Percentiles rank a stretch among this genome's conserved stretches.
phyloP scores from a whole-genome alignment of 202 grass and related monocot species.

The Panicum hallii region DNA sequence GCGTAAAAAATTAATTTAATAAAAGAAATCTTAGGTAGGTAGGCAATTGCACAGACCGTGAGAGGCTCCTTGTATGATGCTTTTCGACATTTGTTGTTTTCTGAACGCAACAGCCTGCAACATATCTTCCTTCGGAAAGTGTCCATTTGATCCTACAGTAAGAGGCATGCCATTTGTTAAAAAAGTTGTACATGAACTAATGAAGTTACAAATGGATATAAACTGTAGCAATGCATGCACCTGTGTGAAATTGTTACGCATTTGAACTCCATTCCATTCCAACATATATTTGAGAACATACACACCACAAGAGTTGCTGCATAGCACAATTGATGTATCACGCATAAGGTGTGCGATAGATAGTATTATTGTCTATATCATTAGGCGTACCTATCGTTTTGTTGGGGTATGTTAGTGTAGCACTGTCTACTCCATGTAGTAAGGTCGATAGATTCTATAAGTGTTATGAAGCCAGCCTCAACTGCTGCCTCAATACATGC shows the following conservation, averaged over 20 bases:
- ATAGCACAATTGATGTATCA: background rate
- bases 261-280: background rate
- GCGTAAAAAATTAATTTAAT: background rate
- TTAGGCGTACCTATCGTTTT: background rate
- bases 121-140: conserved; percentile 15
- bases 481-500: background rate
- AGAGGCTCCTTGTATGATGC: background rate
- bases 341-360: background rate
- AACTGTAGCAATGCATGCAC: background rate
- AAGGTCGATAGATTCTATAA: background rate
- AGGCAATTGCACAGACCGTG: background rate
- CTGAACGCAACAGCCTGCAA: background rate
- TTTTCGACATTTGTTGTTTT: background rate
- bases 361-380: background rate
- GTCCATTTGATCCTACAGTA: background rate
- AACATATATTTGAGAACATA: conserved; percentile 2
- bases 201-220: too few relatives aligned
- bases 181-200: too few relatives aligned
- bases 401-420: background rate
- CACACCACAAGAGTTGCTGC: background rate
- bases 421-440: background rate
- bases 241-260: background rate
- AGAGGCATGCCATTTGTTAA: too few relatives aligned
- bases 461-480: background rate
- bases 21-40: background rate